Evolutionary conservation across 148 eudicot species (phyloP).

Genomic region (Suaeda aralocaspica): DNA sequence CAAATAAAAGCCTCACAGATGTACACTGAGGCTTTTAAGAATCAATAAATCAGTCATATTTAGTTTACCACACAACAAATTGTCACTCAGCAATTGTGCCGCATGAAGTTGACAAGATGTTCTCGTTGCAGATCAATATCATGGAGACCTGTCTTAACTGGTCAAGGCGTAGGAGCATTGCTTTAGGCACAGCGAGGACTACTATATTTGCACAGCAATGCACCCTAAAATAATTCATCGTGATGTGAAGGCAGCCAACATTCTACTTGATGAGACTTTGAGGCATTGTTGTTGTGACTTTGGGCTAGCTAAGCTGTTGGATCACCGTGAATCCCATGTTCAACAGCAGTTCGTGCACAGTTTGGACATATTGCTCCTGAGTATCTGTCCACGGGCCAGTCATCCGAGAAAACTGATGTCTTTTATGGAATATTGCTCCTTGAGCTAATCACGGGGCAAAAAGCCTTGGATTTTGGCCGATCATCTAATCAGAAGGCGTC

Average conservation of each 20-base stretch:
- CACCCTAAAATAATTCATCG: conserved; percentile 89
- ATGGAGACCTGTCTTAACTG: conserved; percentile 77
- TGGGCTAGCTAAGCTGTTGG: conserved; percentile 87
- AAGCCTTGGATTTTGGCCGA: conserved; percentile 76
- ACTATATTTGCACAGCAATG: conserved; percentile 81
- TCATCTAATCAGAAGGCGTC: conserved; percentile 70
- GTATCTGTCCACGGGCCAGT: conserved; percentile 82
- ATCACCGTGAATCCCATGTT: conserved; percentile 83
- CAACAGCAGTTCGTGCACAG: conserved; percentile 89
- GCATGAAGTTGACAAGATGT: background rate
- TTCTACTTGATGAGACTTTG: conserved; percentile 86
- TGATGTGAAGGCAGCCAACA: conserved; percentile 94
- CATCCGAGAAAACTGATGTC: conserved; percentile 96
- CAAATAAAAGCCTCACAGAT: too few relatives aligned
- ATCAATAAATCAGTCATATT: too few relatives aligned
- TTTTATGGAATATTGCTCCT: conserved; percentile 89
- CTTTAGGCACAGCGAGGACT: conserved; percentile 87
- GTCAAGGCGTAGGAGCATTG: conserved; percentile 76
- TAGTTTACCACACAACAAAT: too few relatives aligned
- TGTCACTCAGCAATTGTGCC: background rate
- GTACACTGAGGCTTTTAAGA: too few relatives aligned
- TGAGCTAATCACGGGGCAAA: conserved; percentile 87
- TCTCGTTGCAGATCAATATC: conserved; percentile 45
- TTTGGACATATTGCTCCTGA: conserved; percentile 97
- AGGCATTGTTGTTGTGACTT: conserved; percentile 97